Base-by-base conservation (phyloP, 768 basidiomycete genomes). In the Grammothele lineata region DNA sequence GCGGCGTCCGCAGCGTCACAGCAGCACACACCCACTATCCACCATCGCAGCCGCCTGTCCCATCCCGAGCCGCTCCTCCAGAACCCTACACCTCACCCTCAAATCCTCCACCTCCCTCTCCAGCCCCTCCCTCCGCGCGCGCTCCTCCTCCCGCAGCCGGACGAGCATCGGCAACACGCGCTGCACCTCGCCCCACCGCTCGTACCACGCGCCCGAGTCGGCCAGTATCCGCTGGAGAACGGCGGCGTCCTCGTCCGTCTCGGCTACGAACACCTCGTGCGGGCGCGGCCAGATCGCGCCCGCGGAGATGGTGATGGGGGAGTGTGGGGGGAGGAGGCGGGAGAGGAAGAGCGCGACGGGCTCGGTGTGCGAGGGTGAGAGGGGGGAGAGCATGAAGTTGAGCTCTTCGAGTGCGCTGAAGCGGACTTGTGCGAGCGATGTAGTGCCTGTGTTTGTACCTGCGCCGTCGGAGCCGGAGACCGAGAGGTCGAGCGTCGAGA, bases 271-370 rank as follows among this genome's bases (percentile, higher is more conserved):
- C 22, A 49, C 45, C 11, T 19, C 51, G 43, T 51, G 47, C 7
- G 15, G 4, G 12, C 61, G 52, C 5, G 53, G 55, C 80, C 79
- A 81, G 9, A 73, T 78, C 37, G 78, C 64, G 0, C 79, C 80
- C 23, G 61, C 64, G 30, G 71, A 69, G 8, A 82, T 64, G 30
- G 71, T 69, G 6, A 82, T 40, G 7, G 27, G 40, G 55, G 74
- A 78, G 3, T 59, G 57, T 2, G 68, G 54, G 0, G 80, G 77
- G 30, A 74, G 71, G 3, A 85, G 54, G 17, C 70, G 71, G 53
- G 75, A 76, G 45, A 85, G 66, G 54, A 77, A 81, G 10, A 77
- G 66, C 15, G 81, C 72, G 24, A 76, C 72, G 0, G 70, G 54
- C 4, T 66, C 70, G 4, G 70, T 60, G 12, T 77, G 70, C 2